Conservation (phyloP, 805 yeast genomes). For the Pichia nanzhaoensis region DNA sequence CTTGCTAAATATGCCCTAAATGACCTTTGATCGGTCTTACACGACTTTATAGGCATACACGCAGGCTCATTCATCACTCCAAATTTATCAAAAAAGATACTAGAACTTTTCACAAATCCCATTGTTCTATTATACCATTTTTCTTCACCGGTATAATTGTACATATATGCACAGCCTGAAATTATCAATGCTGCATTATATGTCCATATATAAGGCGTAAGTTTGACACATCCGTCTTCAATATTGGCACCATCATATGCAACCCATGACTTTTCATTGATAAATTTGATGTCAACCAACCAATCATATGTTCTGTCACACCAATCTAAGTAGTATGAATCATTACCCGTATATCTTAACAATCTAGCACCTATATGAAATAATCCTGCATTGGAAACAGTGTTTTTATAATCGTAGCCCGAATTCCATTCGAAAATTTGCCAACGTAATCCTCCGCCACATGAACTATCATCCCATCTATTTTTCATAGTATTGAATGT, state of each 20-base stretch:
- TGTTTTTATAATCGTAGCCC: constrained; percentile 89
- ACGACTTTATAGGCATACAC: constrained; percentile 57
- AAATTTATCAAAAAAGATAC: constrained; percentile 42
- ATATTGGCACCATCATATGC: constrained; percentile 67
- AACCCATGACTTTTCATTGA: constrained; percentile 38
- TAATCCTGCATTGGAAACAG: constrained; percentile 85
- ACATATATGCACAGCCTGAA: constrained; percentile 75
- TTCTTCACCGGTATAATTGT: constrained; percentile 60
- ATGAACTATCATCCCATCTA: constrained; percentile 72
- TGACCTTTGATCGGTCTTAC: constrained; percentile 87
- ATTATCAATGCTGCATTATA: constrained; percentile 79
- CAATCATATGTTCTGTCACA: constrained; percentile 75
- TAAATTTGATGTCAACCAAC: constrained; percentile 50
- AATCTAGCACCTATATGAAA: constrained; percentile 84
- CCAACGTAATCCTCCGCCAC: constrained; percentile 94
- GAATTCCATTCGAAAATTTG: constrained; percentile 92
- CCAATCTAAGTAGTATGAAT: constrained; percentile 59
- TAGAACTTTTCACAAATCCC: constrained; percentile 47
- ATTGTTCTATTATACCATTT: constrained; percentile 61
- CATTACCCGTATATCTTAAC: constrained; percentile 75
- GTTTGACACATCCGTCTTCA: constrained; percentile 51
- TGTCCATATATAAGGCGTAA: constrained; percentile 68
- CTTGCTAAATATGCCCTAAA: constrained; percentile 81
- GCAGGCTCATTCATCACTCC: constrained; percentile 73
- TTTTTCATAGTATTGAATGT: constrained; percentile 84